Evolutionary conservation across 78 protist species (phyloP).

Genomic region (Guillardia theta): DNA sequence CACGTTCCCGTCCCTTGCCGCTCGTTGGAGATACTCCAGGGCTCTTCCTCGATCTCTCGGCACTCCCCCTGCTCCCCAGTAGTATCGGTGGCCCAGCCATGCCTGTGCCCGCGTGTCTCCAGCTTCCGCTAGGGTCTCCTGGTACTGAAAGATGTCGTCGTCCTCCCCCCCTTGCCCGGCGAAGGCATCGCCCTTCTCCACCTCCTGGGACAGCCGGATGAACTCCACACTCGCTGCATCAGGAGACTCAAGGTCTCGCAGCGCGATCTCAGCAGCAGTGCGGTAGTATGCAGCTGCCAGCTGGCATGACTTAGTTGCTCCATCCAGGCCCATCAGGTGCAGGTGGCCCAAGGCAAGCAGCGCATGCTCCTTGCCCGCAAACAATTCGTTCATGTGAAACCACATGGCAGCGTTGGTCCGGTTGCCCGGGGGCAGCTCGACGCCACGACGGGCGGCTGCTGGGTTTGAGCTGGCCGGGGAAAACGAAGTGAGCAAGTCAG

Average conservation of each 20-base stretch:
- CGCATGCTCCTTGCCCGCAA: not conserved
- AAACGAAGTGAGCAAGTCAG: no score
- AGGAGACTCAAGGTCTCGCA: not conserved
- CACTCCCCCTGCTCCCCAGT: conserved; percentile 18
- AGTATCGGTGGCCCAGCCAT: conserved; percentile 21
- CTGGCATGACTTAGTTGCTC: not conserved
- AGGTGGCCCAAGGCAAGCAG: not conserved
- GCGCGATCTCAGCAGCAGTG: not conserved
- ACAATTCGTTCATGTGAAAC: not conserved
- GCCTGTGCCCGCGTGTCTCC: conserved; percentile 5
- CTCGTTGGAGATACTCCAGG: not conserved
- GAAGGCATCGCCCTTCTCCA: not conserved
- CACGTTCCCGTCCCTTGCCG: not conserved
- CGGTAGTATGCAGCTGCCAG: not conserved
- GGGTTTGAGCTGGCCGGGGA: no score
- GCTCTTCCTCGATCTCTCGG: not conserved
- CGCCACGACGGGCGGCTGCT: no score
- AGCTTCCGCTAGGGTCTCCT: not conserved
- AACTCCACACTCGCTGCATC: not conserved
- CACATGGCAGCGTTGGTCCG: not conserved
- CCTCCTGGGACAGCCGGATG: conserved; percentile 2
- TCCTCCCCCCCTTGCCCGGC: conserved; percentile 26
- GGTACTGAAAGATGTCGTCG: not conserved
- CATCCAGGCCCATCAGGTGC: not conserved
- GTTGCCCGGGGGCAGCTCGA: not conserved